Percentiles rank a stretch among this genome's conserved stretches.
phyloP scores from a whole-genome alignment of 2,329 filamentous ascomycete species.

The Coccinonectria pachysandricola region DNA sequence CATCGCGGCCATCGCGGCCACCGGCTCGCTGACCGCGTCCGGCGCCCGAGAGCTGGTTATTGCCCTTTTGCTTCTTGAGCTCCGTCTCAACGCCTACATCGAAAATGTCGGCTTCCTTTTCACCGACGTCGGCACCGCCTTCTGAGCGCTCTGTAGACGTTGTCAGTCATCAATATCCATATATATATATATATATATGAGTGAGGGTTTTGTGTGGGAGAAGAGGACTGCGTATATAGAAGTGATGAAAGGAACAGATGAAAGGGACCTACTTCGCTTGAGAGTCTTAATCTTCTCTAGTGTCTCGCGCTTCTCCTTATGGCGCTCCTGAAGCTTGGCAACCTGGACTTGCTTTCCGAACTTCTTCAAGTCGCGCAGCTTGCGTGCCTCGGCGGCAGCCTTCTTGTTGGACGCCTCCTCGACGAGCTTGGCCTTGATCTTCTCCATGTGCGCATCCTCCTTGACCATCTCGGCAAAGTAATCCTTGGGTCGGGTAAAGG shows the following conservation, averaged over 20 bases:
- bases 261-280: constrained; percentile 72
- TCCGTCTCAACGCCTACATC: constrained; percentile 75
- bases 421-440: constrained; percentile 85
- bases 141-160: constrained; percentile 76
- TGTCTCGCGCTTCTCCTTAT: constrained; percentile 84
- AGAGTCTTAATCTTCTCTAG: constrained; percentile 90
- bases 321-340: constrained; percentile 87
- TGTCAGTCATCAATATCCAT: no score
- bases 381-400: constrained; percentile 80
- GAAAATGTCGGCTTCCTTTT: constrained; percentile 78
- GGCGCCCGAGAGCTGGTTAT: constrained; percentile 28
- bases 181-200: no score
- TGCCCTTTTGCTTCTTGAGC: constrained; percentile 34
- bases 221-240: no score
- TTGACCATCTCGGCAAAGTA: constrained; percentile 99
- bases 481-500: constrained; percentile 82
- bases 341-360: constrained; percentile 98
- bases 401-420: constrained; percentile 90
- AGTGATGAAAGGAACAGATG: constrained; percentile 10
- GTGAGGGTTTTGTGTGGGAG: no score
- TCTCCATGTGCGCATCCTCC: constrained; percentile 95
- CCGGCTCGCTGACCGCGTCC: constrained; percentile 23
- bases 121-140: constrained; percentile 47
- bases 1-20: no score
- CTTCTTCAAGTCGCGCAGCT: constrained; percentile 93